phyloP scores from a whole-genome alignment of 345 rosid genomes.

The Eucalyptus erythrocorys region DNA sequence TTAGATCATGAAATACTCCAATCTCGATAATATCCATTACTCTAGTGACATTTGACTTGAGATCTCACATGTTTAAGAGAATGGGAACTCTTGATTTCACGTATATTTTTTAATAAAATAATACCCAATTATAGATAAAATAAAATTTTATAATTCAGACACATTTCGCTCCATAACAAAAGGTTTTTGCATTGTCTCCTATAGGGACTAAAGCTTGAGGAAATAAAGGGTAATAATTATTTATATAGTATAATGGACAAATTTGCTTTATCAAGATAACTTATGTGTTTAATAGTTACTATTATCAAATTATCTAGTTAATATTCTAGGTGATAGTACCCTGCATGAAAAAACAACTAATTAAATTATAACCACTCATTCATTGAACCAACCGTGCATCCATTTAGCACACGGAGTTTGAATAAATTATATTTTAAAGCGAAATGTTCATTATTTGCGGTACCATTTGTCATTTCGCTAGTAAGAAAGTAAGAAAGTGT shows the following conservation, averaged over 20 bases:
- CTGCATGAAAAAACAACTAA: not conserved
- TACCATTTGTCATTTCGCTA: not conserved
- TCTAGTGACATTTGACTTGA: not conserved
- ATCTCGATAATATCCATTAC: not conserved
- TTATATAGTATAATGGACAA: not conserved
- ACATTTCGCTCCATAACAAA: not conserved
- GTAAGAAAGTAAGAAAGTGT: not conserved
- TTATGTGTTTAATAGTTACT: not conserved
- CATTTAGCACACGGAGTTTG: not conserved
- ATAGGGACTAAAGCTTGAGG: not conserved
- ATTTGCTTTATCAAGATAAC: not conserved
- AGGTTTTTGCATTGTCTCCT: not conserved
- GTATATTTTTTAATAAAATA: not conserved
- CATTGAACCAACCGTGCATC: not conserved
- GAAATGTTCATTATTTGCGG: not conserved
- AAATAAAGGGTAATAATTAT: not conserved
- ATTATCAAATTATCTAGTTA: not conserved
- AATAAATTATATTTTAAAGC: not conserved
- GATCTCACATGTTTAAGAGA: not conserved
- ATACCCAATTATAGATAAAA: not conserved
- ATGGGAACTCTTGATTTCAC: not conserved
- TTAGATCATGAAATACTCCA: not conserved
- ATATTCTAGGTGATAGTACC: not conserved
- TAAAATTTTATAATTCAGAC: not conserved
- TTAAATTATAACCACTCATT: not conserved